Percentiles rank a stretch among this genome's conserved stretches.
phyloP scores from a whole-genome alignment of 805 yeast genomes.

The Komagataella pastoris region DNA sequence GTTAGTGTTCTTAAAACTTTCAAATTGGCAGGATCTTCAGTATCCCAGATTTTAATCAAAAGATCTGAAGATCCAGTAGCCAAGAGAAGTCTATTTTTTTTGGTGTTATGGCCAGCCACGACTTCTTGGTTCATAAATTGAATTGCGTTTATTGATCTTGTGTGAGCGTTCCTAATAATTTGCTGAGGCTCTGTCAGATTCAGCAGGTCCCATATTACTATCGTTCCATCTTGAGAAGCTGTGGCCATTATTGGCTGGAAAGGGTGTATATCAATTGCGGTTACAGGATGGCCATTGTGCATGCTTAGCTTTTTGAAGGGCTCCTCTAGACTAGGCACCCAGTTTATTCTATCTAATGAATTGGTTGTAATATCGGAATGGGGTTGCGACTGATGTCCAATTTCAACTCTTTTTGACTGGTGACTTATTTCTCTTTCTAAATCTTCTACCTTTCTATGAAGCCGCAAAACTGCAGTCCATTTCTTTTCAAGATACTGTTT shows the following conservation, averaged over 20 bases:
- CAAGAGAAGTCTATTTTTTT: constrained; percentile 16
- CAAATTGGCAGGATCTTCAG: constrained; percentile 14
- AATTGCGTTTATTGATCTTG: constrained; percentile 49
- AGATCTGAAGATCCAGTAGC: constrained; percentile 42
- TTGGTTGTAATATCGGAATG: not conserved
- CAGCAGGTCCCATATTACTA: constrained; percentile 58
- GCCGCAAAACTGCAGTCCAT: constrained; percentile 75
- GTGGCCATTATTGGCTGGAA: constrained; percentile 47
- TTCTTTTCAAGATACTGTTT: constrained; percentile 45
- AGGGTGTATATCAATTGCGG: constrained; percentile 63
- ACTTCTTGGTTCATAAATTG: constrained; percentile 37
- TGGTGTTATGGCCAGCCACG: constrained; percentile 3
- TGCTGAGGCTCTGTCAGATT: constrained; percentile 49
- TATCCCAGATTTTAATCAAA: constrained; percentile 53
- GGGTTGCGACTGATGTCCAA: constrained; percentile 9
- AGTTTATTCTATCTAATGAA: constrained; percentile 22
- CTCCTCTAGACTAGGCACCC: constrained; percentile 43
- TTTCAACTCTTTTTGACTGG: constrained; percentile 4
- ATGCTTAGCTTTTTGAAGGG: constrained; percentile 24
- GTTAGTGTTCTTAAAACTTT: constrained; percentile 42
- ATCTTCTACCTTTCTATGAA: constrained; percentile 63
- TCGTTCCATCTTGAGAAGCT: constrained; percentile 60
- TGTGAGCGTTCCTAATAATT: constrained; percentile 56
- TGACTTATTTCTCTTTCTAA: constrained; percentile 46
- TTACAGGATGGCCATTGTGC: constrained; percentile 50